Conservation (phyloP, 495 filamentous ascomycete species). For the Talaromyces wortmannii region DNA sequence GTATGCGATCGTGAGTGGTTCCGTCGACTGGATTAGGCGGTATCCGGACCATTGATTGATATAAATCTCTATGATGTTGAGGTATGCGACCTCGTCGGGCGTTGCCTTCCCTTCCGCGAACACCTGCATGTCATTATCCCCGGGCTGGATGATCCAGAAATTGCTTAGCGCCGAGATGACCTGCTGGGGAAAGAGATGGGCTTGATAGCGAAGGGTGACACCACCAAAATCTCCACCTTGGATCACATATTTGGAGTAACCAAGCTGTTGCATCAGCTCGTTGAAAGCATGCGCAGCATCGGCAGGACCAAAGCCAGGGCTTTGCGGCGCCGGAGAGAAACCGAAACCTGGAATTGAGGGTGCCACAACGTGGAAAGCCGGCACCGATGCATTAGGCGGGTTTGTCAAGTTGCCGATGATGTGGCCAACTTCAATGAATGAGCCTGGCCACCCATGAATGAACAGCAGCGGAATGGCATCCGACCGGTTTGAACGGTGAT, state of each 20-base stretch:
- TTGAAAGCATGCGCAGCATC: slow-evolving; percentile 10
- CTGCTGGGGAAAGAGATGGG: slow-evolving; percentile 11
- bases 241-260: slow-evolving; percentile 17
- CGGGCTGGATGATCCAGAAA: background rate
- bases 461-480: slow-evolving; percentile 27
- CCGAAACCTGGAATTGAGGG: slow-evolving; percentile 69
- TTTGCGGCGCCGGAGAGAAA: slow-evolving; percentile 36
- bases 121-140: background rate
- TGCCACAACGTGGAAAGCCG: slow-evolving; percentile 61
- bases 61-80: slow-evolving; percentile 1
- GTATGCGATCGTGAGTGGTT: slow-evolving; percentile 26
- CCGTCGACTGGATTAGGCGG: slow-evolving; percentile 19
- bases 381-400: slow-evolving; percentile 11
- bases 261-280: slow-evolving; percentile 22
- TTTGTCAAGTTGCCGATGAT: slow-evolving; percentile 16
- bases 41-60: slow-evolving; percentile 15
- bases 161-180: no score
- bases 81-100: slow-evolving; percentile 1
- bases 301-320: slow-evolving; percentile 13
- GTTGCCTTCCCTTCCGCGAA: background rate
- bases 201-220: slow-evolving; percentile 15
- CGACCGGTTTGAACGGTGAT: slow-evolving; percentile 9
- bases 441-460: slow-evolving; percentile 31
- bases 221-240: slow-evolving; percentile 9
- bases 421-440: slow-evolving; percentile 24